Conservation (phyloP, 345 rosid genomes). For the Kernera saxatilis region DNA sequence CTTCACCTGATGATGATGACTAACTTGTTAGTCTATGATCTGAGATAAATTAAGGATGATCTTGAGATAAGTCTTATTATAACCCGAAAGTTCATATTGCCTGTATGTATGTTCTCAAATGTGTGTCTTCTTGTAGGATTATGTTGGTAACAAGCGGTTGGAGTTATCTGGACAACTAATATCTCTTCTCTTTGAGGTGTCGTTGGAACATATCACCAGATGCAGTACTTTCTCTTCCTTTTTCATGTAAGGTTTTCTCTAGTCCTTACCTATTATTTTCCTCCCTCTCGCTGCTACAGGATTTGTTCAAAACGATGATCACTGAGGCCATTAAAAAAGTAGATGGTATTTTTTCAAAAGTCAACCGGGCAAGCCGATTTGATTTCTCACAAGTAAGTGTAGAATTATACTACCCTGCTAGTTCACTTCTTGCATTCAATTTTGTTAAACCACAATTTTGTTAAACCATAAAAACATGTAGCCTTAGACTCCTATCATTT, state of each 20-base stretch:
- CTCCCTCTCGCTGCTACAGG: constrained; percentile 37
- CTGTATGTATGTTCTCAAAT: background rate
- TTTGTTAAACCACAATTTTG: background rate
- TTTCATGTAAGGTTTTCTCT: background rate
- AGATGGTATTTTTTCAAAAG: constrained; percentile 40
- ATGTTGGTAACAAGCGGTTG: constrained; percentile 93
- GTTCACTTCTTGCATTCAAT: background rate
- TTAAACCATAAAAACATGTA: background rate
- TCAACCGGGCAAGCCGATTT: constrained; percentile 50
- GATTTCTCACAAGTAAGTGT: constrained; percentile 61
- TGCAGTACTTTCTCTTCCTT: constrained; percentile 4
- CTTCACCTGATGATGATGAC: background rate
- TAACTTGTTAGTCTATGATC: constrained; percentile 2
- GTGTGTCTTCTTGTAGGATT: constrained; percentile 52
- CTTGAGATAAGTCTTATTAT: background rate
- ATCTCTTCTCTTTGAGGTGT: constrained; percentile 91
- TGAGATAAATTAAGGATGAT: constrained; percentile 5
- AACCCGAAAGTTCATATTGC: background rate
- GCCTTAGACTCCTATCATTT: background rate
- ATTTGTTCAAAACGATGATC: constrained; percentile 80
- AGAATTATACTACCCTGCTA: background rate
- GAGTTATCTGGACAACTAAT: constrained; percentile 91
- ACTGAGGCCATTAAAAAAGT: constrained; percentile 45
- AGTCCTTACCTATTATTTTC: background rate
- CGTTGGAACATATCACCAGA: constrained; percentile 3